Evolutionary conservation across 2,329 filamentous ascomycete species (phyloP).

Genomic region (Onygena corvina): DNA sequence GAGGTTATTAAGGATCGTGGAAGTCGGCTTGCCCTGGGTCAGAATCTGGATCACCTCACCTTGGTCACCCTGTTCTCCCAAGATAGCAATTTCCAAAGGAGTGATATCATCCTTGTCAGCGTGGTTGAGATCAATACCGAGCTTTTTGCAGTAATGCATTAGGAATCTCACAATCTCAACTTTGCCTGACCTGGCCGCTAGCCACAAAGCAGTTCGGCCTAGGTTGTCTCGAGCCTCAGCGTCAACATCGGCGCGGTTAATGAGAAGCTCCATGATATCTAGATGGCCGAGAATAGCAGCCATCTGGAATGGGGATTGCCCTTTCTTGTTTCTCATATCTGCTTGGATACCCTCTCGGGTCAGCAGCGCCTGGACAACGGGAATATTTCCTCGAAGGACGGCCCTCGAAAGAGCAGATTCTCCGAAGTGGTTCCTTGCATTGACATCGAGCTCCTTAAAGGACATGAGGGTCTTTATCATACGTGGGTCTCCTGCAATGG

Average conservation of each 20-base stretch:
- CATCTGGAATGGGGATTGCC: neutral
- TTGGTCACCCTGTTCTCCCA: neutral
- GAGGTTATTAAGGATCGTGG: neutral
- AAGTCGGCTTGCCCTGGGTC: neutral
- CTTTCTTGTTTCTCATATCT: neutral
- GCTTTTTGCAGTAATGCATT: neutral
- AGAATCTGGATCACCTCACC: neutral
- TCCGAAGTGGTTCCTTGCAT: neutral
- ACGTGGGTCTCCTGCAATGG: neutral
- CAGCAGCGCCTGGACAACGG: neutral
- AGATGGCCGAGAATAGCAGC: neutral
- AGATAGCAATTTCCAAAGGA: neutral
- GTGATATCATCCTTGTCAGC: neutral
- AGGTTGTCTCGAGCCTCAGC: neutral
- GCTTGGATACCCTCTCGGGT: neutral
- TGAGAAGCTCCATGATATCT: neutral
- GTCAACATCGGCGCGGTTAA: neutral
- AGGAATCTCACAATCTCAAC: neutral
- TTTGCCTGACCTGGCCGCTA: neutral
- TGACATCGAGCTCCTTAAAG: neutral
- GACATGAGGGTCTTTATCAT: neutral
- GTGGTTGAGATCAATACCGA: neutral
- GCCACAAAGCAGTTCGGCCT: neutral
- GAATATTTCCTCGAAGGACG: neutral
- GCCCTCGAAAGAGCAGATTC: slow-evolving; percentile 1